Evolutionary conservation across 371 early-diverging fungal species (phyloP).

Genomic region (Mucor sp.): DNA sequence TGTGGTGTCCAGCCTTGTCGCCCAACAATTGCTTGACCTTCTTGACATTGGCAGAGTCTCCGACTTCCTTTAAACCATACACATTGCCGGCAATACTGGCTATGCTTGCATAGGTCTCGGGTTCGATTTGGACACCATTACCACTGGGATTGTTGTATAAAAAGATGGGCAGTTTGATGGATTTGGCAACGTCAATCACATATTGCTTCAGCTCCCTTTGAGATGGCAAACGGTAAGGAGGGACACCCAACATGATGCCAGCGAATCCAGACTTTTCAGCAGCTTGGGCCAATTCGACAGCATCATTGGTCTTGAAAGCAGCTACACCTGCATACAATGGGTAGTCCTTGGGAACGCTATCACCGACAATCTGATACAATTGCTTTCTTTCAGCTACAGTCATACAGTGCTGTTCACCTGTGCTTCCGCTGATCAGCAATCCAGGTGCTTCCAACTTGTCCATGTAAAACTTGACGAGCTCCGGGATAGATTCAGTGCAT

Average conservation of each 20-base stretch:
- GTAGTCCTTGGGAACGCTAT: conserved; percentile 8
- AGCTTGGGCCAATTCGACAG: conserved; percentile 27
- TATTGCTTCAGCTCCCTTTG: conserved; percentile 27
- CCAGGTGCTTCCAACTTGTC: conserved; percentile 24
- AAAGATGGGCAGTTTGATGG: conserved; percentile 22
- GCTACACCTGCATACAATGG: conserved; percentile 37
- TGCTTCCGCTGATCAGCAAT: conserved; percentile 27
- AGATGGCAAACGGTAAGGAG: conserved; percentile 26
- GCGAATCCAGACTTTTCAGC: conserved; percentile 18
- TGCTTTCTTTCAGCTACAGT: conserved; percentile 32
- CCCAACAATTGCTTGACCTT: conserved; percentile 11
- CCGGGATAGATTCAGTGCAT: conserved; percentile 19
- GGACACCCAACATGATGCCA: conserved; percentile 38
- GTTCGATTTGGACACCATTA: conserved; percentile 24
- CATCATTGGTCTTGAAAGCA: conserved; percentile 34
- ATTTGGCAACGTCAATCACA: conserved; percentile 17
- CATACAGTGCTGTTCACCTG: conserved; percentile 39
- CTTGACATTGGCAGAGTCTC: conserved; percentile 26
- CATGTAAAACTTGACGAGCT: conserved; percentile 25
- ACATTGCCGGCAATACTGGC: conserved; percentile 6
- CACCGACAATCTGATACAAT: conserved; percentile 15
- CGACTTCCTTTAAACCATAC: conserved; percentile 30
- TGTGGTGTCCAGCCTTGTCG: neutral
- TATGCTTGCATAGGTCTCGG: conserved; percentile 21
- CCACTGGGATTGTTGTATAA: conserved; percentile 33